These are phyloP conservation scores for Rubus idaeus DNA, from an alignment of 306 rosid species.

Conservation along the genomic window DNA sequence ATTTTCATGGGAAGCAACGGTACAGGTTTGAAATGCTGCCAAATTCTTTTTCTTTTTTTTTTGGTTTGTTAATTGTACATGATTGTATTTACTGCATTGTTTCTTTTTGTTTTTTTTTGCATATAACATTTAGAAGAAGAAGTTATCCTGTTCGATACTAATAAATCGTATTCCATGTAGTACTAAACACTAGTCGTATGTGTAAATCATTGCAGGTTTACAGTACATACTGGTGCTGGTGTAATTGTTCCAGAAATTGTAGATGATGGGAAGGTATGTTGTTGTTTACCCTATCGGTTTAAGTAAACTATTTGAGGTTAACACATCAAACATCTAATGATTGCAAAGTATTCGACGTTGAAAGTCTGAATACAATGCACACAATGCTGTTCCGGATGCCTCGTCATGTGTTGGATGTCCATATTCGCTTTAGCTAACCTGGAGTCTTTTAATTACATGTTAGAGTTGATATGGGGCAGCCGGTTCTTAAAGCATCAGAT, in stretches of 20 bases:
- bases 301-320: slow-evolving; percentile 13
- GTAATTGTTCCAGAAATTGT: slow-evolving; percentile 78
- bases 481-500: slow-evolving; percentile 71
- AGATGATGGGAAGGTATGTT: slow-evolving; percentile 70
- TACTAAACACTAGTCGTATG: not conserved
- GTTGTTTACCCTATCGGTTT: slow-evolving; percentile 6
- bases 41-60: not conserved
- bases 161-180: not conserved
- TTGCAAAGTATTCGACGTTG: not conserved
- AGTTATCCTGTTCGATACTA: not conserved
- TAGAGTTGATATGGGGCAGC: slow-evolving; percentile 95
- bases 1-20: slow-evolving; percentile 77
- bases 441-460: slow-evolving; percentile 50
- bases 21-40: slow-evolving; percentile 18
- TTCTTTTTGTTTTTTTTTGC: not conserved
- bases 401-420: slow-evolving; percentile 11
- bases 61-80: not conserved
- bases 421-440: slow-evolving; percentile 20
- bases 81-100: not conserved
- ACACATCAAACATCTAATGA: not conserved
- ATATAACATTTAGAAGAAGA: not conserved
- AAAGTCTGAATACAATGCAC: not conserved
- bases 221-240: slow-evolving; percentile 89
- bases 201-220: slow-evolving; percentile 52
- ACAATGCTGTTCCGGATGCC: not conserved